A percentile compares a stretch with the other conserved stretches of the same genome.
phyloP scores from a whole-genome alignment of 2,329 filamentous ascomycete species.

The Falciphora oryzae region DNA sequence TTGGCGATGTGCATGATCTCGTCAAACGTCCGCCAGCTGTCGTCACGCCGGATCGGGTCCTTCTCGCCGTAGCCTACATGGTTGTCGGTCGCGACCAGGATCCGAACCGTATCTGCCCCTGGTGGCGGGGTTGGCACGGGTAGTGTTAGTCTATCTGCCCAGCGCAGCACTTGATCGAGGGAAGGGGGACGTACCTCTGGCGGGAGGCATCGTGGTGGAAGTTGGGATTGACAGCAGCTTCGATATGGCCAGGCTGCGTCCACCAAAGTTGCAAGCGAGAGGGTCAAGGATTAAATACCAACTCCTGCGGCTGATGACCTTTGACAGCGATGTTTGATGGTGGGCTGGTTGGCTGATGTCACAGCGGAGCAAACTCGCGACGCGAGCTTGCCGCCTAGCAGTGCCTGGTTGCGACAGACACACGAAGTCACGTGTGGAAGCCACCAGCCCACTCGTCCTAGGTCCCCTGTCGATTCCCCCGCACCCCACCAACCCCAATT shows the following conservation, averaged over 20 bases:
- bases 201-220: background rate
- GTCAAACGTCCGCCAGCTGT: conserved; percentile 95
- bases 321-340: background rate
- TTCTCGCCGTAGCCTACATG: conserved; percentile 97
- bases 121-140: background rate
- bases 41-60: conserved; percentile 88
- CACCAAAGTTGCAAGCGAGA: background rate
- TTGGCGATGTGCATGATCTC: conserved; percentile 89
- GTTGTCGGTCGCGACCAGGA: conserved; percentile 91
- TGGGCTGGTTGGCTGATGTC: background rate
- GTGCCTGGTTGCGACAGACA: background rate
- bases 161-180: background rate
- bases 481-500: background rate
- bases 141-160: background rate
- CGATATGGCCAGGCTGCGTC: background rate
- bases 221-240: background rate
- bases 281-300: too few species aligned
- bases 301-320: too few species aligned
- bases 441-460: background rate
- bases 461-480: background rate
- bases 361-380: conserved; percentile 2
- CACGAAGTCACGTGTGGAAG: conserved; percentile 4
- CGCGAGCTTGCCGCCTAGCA: conserved; percentile 3
- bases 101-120: conserved; percentile 79
- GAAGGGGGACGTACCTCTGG: background rate